Evolutionary conservation across 148 eudicot genomes (phyloP), one percentile per base, ranked within the genome.

Genomic region (Nepenthes gracilis): DNA sequence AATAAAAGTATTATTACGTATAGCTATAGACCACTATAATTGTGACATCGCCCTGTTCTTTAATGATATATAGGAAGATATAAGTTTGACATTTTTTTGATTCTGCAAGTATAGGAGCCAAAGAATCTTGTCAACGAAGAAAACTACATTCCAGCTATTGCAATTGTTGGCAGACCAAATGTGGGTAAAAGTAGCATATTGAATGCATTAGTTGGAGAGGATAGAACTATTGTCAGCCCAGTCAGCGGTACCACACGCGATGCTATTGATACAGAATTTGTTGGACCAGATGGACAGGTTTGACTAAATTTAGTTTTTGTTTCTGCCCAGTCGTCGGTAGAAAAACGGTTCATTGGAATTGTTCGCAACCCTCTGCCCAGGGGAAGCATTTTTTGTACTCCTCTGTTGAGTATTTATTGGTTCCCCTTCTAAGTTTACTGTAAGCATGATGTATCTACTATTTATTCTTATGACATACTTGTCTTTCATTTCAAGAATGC

Each of bases 161-260:
- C 96, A 6, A 81, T 93, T 64, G 89, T 93, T 63, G 98, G 98
- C 58, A 86, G 95, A 66, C 98, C 98, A 74, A 93, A 93, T 79
- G 98, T 93, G 58, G 98, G 98, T 58, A 93, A 88, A 81, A 93
- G 98, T 74, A 93, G 98, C 78, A 88, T 93, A 58, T 74, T 93
- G 73, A 93, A 93, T 75, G 96, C 98, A 64, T 82, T 93, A 63
- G 88, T 93, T 50, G 99, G 99, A 58, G 99, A 93, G 80, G 95
- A 93, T 70, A 84, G 99, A 66, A 83, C 96, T 56, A 86, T 93
- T 72, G 99, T 93, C 70, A 93, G 96, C 72, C 99, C 99, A 71
- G 68, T 93, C 59, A 93, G 99, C 74, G 99, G 99, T 64, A 93
- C 99, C 56, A 93, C 99, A 48, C 99, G 96, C 55, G 99, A 93